Conservation (phyloP, 257 asterid genomes). For the Buddleja alternifolia region DNA sequence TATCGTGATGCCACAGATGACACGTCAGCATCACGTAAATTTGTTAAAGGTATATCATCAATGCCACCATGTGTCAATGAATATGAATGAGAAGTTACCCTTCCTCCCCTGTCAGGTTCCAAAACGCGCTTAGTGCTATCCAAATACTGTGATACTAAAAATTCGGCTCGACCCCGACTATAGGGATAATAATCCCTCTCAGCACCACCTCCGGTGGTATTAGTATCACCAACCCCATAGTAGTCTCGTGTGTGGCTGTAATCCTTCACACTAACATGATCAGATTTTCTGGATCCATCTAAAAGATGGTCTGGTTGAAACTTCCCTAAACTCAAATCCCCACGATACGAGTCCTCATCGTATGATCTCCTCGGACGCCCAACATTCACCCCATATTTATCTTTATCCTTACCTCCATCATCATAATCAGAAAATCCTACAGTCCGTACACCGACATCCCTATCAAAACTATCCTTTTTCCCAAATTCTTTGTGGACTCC, state of each 20-base stretch:
- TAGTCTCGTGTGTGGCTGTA: slow-evolving; percentile 24
- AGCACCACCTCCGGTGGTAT: slow-evolving; percentile 30
- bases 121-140: slow-evolving; percentile 33
- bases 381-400: slow-evolving; percentile 26
- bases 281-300: slow-evolving; percentile 41
- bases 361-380: slow-evolving; percentile 26
- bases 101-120: slow-evolving; percentile 46
- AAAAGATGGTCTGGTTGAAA: slow-evolving; percentile 35
- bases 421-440: slow-evolving; percentile 29
- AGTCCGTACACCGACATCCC: slow-evolving; percentile 24
- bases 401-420: slow-evolving; percentile 37
- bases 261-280: slow-evolving; percentile 28
- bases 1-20: slow-evolving; percentile 38
- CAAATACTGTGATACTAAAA: slow-evolving; percentile 22
- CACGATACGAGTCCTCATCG: slow-evolving; percentile 22
- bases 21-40: slow-evolving; percentile 28
- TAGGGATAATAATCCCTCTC: slow-evolving; percentile 37
- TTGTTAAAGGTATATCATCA: slow-evolving; percentile 26
- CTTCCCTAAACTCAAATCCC: slow-evolving; percentile 33
- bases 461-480: slow-evolving; percentile 30
- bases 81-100: slow-evolving; percentile 41
- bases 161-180: slow-evolving; percentile 26
- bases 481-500: slow-evolving; percentile 35
- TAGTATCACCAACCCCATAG: slow-evolving; percentile 36
- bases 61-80: slow-evolving; percentile 36